Evolutionary conservation across 108 stramenopile genomes (phyloP).

Genomic region (Cyclotella distinguenda): DNA sequence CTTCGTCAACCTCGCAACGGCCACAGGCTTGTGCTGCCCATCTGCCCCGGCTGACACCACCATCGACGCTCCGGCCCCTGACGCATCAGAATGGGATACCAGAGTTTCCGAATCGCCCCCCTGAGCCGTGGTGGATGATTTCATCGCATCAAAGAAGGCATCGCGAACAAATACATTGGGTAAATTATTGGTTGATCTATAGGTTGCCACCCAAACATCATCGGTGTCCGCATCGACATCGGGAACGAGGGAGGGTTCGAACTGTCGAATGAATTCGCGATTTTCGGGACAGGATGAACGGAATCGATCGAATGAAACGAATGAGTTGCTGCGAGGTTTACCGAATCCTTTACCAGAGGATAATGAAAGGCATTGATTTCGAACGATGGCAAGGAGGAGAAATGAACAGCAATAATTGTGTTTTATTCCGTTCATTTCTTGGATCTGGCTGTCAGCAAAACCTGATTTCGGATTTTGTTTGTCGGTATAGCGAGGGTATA

Average conservation of each 20-base stretch:
- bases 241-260: constrained; percentile 47
- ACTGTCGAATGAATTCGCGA: constrained; percentile 42
- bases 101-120: constrained; percentile 31
- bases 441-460: too few species aligned
- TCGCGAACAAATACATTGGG: constrained; percentile 78
- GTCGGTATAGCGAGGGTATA: too few species aligned
- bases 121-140: constrained; percentile 47
- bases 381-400: too few species aligned
- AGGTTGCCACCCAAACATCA: constrained; percentile 73
- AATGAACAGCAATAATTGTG: too few species aligned
- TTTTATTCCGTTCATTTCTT: too few species aligned
- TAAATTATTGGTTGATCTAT: constrained; percentile 73
- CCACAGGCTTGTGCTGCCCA: constrained; percentile 57
- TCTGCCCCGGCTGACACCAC: constrained; percentile 14
- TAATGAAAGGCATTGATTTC: too few species aligned
- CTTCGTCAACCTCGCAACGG: constrained; percentile 63
- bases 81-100: constrained; percentile 14
- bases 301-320: constrained; percentile 58
- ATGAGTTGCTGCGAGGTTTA: constrained; percentile 5
- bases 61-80: not conserved
- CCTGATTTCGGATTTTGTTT: too few species aligned
- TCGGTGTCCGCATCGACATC: constrained; percentile 27
- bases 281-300: constrained; percentile 60
- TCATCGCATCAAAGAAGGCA: constrained; percentile 81
- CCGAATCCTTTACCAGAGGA: constrained; percentile 32